Evolutionary conservation across 2,329 filamentous ascomycete species (phyloP).

Genomic region (Helotiales sp.): DNA sequence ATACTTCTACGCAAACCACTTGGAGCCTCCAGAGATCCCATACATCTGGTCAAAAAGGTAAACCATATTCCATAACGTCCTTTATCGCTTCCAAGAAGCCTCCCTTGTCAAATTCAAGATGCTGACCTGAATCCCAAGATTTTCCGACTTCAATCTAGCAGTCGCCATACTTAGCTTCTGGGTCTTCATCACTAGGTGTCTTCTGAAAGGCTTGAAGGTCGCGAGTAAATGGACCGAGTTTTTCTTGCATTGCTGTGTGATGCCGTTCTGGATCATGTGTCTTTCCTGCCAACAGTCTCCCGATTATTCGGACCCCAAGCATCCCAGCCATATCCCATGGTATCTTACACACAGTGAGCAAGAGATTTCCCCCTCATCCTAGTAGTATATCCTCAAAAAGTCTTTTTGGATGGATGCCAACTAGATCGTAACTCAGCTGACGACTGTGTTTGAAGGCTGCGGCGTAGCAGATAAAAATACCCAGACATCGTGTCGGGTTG

Average conservation of each 20-base stretch:
- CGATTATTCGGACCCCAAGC: conserved; percentile 3
- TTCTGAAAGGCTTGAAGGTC: background rate
- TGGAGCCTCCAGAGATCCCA: conserved; percentile 14
- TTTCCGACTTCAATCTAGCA: conserved; percentile 5
- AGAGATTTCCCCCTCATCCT: too few species aligned
- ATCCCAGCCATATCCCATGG: conserved; percentile 9
- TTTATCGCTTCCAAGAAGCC: background rate
- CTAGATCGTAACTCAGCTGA: background rate
- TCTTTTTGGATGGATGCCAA: too few species aligned
- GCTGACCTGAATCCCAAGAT: background rate
- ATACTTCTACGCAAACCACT: conserved; percentile 26
- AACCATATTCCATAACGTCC: background rate
- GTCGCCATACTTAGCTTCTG: conserved; percentile 2
- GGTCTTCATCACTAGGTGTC: background rate
- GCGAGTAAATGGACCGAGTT: background rate
- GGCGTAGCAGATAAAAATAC: conserved; percentile 1
- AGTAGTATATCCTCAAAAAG: too few species aligned
- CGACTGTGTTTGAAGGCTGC: background rate
- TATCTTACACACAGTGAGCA: conserved; percentile 12
- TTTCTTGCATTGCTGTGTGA: conserved; percentile 3
- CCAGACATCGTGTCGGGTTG: background rate
- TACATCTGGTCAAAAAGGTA: conserved; percentile 27
- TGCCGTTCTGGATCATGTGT: conserved; percentile 3
- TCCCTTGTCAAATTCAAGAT: background rate
- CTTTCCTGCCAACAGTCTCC: conserved; percentile 4